Evolutionary conservation across 2,329 filamentous ascomycete species (phyloP).

Genomic region (Tolypocladium pustulatum): DNA sequence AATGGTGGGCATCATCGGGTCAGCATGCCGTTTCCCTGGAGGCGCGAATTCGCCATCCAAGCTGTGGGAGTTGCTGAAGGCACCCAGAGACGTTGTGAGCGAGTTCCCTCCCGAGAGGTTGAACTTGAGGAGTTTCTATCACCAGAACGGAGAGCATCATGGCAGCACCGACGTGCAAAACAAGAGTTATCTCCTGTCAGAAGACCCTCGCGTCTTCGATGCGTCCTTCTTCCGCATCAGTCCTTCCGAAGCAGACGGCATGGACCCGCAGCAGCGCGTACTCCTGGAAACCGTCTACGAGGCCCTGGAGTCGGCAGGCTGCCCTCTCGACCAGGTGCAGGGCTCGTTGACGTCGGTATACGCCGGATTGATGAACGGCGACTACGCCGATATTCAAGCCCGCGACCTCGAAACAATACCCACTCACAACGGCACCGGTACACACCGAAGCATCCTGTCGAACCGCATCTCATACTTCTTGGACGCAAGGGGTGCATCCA

Average conservation of each 20-base stretch:
- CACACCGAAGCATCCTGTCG: slow-evolving; percentile 27
- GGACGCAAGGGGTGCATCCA: slow-evolving; percentile 32
- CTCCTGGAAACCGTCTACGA: slow-evolving; percentile 29
- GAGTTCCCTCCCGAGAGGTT: slow-evolving; percentile 13
- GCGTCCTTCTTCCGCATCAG: slow-evolving; percentile 28
- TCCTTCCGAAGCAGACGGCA: slow-evolving; percentile 23
- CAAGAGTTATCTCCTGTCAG: slow-evolving; percentile 24
- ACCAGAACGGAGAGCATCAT: slow-evolving; percentile 20
- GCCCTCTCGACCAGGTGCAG: slow-evolving; percentile 15
- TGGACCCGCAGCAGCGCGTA: slow-evolving; percentile 33
- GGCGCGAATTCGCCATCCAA: slow-evolving; percentile 19
- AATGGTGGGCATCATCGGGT: slow-evolving; percentile 30
- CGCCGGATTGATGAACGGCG: slow-evolving; percentile 18
- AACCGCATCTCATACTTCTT: slow-evolving; percentile 39
- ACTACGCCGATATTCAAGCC: slow-evolving; percentile 25
- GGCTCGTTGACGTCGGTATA: slow-evolving; percentile 13
- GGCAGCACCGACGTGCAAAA: slow-evolving; percentile 8
- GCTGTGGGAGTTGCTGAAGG: slow-evolving; percentile 22
- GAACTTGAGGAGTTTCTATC: slow-evolving; percentile 12
- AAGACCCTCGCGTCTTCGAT: slow-evolving; percentile 23
- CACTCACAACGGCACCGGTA: slow-evolving; percentile 31
- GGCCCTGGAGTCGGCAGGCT: slow-evolving; percentile 24
- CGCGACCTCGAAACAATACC: slow-evolving; percentile 15
- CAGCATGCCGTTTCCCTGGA: slow-evolving; percentile 27
- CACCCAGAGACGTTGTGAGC: slow-evolving; percentile 22